phyloP scores from a whole-genome alignment of 768 basidiomycete species.

The Russula brevipes region DNA sequence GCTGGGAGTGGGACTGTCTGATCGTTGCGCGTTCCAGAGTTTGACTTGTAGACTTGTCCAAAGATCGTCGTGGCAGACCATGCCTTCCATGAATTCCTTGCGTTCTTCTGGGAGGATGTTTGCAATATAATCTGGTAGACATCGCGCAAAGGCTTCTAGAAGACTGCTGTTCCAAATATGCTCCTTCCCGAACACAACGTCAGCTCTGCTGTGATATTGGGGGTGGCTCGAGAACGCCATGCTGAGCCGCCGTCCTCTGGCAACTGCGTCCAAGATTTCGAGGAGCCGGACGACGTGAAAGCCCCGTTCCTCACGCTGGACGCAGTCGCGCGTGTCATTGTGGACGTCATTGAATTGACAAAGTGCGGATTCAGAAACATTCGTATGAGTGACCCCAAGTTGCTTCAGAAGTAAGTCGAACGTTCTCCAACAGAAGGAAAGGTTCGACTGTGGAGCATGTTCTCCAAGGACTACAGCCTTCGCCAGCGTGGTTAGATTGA shows the following conservation, averaged over 20 bases:
- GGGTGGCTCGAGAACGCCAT: not conserved
- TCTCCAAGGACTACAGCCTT: not conserved
- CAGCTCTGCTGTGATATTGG: constrained; percentile 1
- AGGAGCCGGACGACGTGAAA: constrained; percentile 2
- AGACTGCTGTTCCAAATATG: constrained; percentile 5
- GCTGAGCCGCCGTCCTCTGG: constrained; percentile 1
- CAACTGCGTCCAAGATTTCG: not conserved
- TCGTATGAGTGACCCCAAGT: not conserved
- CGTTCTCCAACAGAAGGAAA: constrained; percentile 13
- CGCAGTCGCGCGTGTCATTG: not conserved
- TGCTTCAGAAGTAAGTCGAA: constrained; percentile 8
- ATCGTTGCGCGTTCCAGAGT: constrained; percentile 1
- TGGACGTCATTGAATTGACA: not conserved
- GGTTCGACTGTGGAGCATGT: not conserved
- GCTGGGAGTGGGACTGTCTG: not conserved
- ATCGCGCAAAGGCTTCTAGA: constrained; percentile 3
- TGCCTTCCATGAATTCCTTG: not conserved
- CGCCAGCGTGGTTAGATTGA: constrained; percentile 5
- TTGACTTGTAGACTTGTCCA: constrained; percentile 4
- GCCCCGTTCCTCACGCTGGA: not conserved
- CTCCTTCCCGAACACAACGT: constrained; percentile 9
- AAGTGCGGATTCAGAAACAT: not conserved
- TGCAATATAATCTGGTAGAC: constrained; percentile 2
- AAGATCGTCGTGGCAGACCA: constrained; percentile 3
- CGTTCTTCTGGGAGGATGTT: not conserved